A percentile compares a stretch with the other conserved stretches of the same genome.
Conservation (phyloP, 192 early-diverging fungal genomes). For the Geosiphon pyriformis region DNA sequence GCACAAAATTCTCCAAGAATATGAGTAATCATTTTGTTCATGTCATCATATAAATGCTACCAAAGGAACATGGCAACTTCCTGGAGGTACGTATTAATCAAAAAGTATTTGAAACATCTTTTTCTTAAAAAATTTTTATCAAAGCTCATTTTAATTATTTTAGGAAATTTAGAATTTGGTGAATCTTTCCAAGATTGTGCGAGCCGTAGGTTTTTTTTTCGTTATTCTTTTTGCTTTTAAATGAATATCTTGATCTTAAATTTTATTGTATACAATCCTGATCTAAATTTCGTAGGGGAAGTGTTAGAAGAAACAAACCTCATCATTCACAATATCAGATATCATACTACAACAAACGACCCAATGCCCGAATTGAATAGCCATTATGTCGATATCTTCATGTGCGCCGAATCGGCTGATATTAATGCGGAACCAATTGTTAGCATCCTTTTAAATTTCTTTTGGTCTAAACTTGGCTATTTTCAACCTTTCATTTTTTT, state of each 20-base stretch:
- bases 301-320: constrained; percentile 41
- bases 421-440: constrained; percentile 23
- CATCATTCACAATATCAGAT: constrained; percentile 20
- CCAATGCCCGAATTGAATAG: constrained; percentile 34
- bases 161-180: constrained; percentile 38
- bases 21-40: not conserved
- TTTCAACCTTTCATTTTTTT: not conserved
- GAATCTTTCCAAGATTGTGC: constrained; percentile 47
- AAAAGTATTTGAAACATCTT: not conserved
- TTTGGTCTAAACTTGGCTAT: not conserved
- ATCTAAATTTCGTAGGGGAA: constrained; percentile 22
- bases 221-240: not conserved
- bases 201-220: constrained; percentile 25
- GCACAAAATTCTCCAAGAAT: no score
- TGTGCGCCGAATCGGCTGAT: constrained; percentile 28
- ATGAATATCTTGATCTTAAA: not conserved
- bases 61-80: constrained; percentile 35
- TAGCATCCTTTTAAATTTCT: not conserved
- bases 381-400: constrained; percentile 50
- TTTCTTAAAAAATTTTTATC: no score
- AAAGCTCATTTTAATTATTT: no score
- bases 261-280: not conserved
- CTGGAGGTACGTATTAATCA: constrained; percentile 30
- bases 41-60: not conserved
- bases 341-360: constrained; percentile 36